phyloP scores from a whole-genome alignment of 2,329 filamentous ascomycete species.

The Phyllosticta ampelicida region DNA sequence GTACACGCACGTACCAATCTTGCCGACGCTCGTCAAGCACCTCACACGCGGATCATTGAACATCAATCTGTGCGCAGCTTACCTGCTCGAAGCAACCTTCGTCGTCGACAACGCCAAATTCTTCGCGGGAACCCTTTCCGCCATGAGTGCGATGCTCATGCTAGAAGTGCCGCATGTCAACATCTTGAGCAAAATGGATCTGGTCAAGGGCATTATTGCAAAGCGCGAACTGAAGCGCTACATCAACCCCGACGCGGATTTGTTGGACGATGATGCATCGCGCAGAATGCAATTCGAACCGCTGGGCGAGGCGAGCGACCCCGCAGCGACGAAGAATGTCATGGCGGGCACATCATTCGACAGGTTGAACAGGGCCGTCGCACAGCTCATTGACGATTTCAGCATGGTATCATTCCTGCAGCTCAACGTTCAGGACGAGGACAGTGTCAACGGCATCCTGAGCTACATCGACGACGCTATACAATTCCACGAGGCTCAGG shows the following conservation, averaged over 20 bases:
- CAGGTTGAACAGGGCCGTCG: constrained; percentile 76
- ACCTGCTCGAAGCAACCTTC: constrained; percentile 91
- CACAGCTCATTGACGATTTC: constrained; percentile 87
- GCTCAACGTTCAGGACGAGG: constrained; percentile 80
- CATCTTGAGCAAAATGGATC: constrained; percentile 94
- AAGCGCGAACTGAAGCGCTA: constrained; percentile 86
- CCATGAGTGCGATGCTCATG: constrained; percentile 99
- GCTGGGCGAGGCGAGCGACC: constrained; percentile 32
- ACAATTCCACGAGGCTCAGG: constrained; percentile 86
- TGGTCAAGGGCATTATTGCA: constrained; percentile 79
- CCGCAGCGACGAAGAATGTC: constrained; percentile 55
- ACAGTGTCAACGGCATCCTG: constrained; percentile 73
- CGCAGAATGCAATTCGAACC: constrained; percentile 16
- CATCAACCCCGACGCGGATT: constrained; percentile 69
- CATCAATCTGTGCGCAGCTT: constrained; percentile 84
- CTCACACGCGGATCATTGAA: constrained; percentile 75
- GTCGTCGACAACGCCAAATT: constrained; percentile 94
- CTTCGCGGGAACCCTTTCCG: constrained; percentile 88
- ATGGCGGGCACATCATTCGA: constrained; percentile 77
- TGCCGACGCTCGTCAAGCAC: constrained; percentile 74
- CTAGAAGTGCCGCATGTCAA: constrained; percentile 95
- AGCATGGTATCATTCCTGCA: constrained; percentile 95
- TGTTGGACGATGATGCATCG: constrained; percentile 65
- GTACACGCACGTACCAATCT: constrained; percentile 90
- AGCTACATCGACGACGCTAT: constrained; percentile 93